These are phyloP conservation scores for Trichoderma hamatum DNA, from an alignment of 2,329 filamentous ascomycete genomes.

Conservation along the genomic window DNA sequence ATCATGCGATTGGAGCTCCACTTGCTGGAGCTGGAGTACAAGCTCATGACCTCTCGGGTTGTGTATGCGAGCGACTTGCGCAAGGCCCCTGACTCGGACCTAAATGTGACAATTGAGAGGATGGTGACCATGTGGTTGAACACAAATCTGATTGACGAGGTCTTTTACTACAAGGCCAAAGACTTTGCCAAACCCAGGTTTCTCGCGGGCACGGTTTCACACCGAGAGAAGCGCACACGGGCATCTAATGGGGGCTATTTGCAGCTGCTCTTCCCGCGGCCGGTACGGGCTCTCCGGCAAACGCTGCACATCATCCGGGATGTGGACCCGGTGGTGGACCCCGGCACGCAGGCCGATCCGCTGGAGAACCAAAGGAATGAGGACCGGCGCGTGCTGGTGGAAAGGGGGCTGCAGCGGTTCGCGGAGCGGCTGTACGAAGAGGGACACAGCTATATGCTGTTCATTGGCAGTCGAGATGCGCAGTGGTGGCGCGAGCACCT, in stretches of 20 bases:
- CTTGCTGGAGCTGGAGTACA: constrained; percentile 38
- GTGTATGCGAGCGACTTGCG: constrained; percentile 38
- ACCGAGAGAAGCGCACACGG: constrained; percentile 32
- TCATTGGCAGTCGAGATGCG: constrained; percentile 35
- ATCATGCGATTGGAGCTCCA: constrained; percentile 36
- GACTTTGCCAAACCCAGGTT: constrained; percentile 34
- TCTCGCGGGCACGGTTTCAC: constrained; percentile 26
- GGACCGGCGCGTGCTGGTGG: constrained; percentile 30
- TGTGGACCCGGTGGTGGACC: constrained; percentile 35
- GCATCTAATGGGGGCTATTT: constrained; percentile 30
- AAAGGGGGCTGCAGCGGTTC: constrained; percentile 33
- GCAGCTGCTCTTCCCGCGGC: constrained; percentile 32
- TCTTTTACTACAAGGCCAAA: constrained; percentile 37
- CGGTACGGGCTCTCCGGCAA: constrained; percentile 32
- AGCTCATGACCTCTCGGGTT: constrained; percentile 36
- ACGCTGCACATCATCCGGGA: constrained; percentile 36
- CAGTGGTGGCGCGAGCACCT: constrained; percentile 36
- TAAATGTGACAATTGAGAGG: constrained; percentile 32
- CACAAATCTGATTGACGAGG: constrained; percentile 37
- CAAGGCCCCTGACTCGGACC: constrained; percentile 28
- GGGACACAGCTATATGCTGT: constrained; percentile 34
- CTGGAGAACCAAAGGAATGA: constrained; percentile 32
- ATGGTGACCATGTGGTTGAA: constrained; percentile 37
- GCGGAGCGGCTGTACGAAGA: constrained; percentile 31
- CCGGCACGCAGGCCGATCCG: constrained; percentile 34